Evolutionary conservation across 2,329 filamentous ascomycete species (phyloP), one percentile per base, ranked within the genome.

Genomic region (Fulvia fulva): DNA sequence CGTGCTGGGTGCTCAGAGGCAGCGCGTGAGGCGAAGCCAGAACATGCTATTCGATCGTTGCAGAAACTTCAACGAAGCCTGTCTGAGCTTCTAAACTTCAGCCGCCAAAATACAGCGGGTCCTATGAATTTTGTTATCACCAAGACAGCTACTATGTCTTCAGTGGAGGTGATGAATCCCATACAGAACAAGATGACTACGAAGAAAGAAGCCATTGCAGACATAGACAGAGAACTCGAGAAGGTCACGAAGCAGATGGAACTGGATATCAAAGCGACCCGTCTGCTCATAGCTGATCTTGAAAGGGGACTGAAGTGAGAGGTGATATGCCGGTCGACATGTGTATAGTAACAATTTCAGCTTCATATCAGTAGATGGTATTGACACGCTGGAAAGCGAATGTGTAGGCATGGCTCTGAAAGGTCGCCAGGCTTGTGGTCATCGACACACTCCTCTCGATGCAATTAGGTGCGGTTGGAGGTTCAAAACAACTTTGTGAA

Each of bases 1-100:
- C 55, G 54, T 12, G 44, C 49, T 1, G 26, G 11, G n/a, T 55
- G 44, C 21, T 57, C 57, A 3, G 57, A 52, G 23, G 22, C 32
- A 22, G 44, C 53, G 14, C n/a, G 25, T 28, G 26, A 28, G 7
- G 25, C 22, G 5, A 44, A 55, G 47, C 47, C 26, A 21, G 16
- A 23, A 16, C 16, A 4, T n/a, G 44, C 44, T 23, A 47, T 47
- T 23, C 7, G 44, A 26, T 8, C 12, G 16, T 7, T 41, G 37
- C 14, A 7, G 8, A 19, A 5, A 3, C 16, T 41, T 41, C 9
- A 34, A 14, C 30, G 30, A 9, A 14, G n/a, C n/a, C n/a, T n/a
- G n/a, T n/a, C n/a, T n/a, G n/a, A n/a, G n/a, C n/a, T n/a, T n/a
- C n/a, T n/a, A n/a, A n/a, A n/a, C n/a, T n/a, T n/a, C n/a, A n/a